These are phyloP conservation scores for Coemansia guatemalensis DNA, from an alignment of 192 early-diverging fungal genomes.

Conservation along the genomic window DNA sequence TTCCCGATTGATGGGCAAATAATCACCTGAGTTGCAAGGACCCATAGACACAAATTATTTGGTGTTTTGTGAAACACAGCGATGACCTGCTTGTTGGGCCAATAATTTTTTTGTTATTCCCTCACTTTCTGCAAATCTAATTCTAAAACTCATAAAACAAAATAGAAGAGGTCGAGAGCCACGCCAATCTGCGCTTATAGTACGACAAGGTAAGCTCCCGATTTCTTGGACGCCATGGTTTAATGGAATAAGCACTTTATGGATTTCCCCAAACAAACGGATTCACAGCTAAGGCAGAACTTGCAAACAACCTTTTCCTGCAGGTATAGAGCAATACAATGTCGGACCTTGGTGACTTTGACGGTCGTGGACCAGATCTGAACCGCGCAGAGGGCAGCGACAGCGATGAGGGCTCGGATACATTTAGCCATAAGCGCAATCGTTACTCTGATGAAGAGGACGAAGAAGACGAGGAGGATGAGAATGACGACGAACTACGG, in stretches of 20 bases:
- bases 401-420: conserved; percentile 59
- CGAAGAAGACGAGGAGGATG: conserved; percentile 64
- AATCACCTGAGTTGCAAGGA: too few species aligned
- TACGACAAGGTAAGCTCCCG: background rate
- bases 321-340: conserved; percentile 3
- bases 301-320: background rate
- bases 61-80: background rate
- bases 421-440: conserved; percentile 32
- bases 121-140: background rate
- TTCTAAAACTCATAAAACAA: background rate
- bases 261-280: background rate
- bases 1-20: too few species aligned
- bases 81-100: background rate
- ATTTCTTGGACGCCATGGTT: background rate
- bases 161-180: background rate
- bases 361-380: conserved; percentile 39
- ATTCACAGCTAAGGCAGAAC: background rate
- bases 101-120: background rate
- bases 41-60: background rate
- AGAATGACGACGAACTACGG: conserved; percentile 60
- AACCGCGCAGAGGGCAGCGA: conserved; percentile 49
- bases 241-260: background rate
- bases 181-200: background rate
- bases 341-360: conserved; percentile 41
- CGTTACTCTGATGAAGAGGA: conserved; percentile 51